A percentile compares a stretch with the other conserved stretches of the same genome.
Conservation (phyloP, 345 rosid species). For the Tarenaya hassleriana region DNA sequence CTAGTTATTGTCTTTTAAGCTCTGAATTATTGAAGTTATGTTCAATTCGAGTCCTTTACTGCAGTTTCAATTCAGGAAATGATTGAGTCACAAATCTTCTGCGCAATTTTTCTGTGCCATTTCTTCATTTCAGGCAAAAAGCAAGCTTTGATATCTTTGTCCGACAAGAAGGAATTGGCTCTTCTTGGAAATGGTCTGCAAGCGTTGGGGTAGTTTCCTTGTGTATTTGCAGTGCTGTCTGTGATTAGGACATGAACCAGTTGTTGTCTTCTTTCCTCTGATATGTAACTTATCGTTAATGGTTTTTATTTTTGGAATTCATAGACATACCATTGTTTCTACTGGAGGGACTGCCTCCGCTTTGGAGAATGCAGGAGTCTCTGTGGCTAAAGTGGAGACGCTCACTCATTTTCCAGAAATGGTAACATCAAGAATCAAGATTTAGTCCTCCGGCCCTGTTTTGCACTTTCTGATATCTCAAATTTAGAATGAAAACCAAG, state of each 20-base stretch:
- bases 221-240: no score
- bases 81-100: background rate
- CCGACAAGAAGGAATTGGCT: constrained; percentile 67
- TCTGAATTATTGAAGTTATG: background rate
- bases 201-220: constrained; percentile 51
- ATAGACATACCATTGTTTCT: constrained; percentile 77
- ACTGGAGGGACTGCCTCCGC: constrained; percentile 96
- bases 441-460: no score
- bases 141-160: constrained; percentile 80
- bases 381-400: constrained; percentile 85
- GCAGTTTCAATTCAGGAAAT: background rate
- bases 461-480: background rate
- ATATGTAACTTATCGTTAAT: background rate
- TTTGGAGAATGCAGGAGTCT: constrained; percentile 64
- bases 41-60: background rate
- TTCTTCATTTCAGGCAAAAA: constrained; percentile 49
- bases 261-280: background rate
- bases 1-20: constrained; percentile 30
- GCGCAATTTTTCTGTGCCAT: no score
- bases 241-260: background rate
- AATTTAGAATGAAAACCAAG: no score
- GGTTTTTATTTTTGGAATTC: background rate
- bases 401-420: constrained; percentile 86
- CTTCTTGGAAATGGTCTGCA: constrained; percentile 67
- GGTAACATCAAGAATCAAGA: no score